These are phyloP conservation scores for Dichotomopilus funicola DNA, from an alignment of 2,329 filamentous ascomycete species.

Conservation along the genomic window DNA sequence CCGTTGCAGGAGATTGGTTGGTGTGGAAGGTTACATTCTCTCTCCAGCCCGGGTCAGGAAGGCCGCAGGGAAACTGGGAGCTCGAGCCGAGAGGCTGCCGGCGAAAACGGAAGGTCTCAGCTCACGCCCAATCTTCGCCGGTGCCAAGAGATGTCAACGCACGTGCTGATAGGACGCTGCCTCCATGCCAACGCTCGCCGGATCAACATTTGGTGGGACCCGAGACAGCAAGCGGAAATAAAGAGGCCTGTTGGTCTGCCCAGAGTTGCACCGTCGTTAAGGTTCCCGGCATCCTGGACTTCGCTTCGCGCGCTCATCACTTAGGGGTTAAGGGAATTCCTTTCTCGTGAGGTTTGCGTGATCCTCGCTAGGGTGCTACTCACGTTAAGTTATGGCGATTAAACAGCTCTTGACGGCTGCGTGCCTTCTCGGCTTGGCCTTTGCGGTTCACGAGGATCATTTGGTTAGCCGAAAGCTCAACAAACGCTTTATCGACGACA, in stretches of 20 bases:
- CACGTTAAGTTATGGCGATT: not conserved
- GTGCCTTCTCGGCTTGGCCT: conserved; percentile 2
- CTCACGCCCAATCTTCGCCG: not conserved
- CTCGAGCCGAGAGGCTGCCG: not conserved
- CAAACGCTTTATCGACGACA: conserved; percentile 44
- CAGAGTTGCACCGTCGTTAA: too few relatives aligned
- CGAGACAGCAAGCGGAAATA: too few relatives aligned
- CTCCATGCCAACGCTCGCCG: not conserved
- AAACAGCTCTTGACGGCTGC: conserved; percentile 5
- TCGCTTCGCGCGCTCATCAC: not conserved
- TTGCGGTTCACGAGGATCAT: conserved; percentile 33
- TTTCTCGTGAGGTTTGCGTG: too few relatives aligned
- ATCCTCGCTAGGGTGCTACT: not conserved
- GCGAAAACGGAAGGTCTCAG: conserved; percentile 6
- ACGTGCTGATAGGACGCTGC: not conserved
- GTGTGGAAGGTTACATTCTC: not conserved
- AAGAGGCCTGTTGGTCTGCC: too few relatives aligned
- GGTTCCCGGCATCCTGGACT: not conserved
- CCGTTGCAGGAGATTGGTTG: not conserved
- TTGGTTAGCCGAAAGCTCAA: conserved; percentile 40
- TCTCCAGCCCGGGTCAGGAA: not conserved
- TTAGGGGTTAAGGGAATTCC: too few relatives aligned
- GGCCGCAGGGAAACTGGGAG: not conserved
- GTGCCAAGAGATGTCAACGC: too few relatives aligned
- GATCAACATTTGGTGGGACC: too few relatives aligned